Evolutionary conservation across 2,329 filamentous ascomycete species (phyloP).

Genomic region (Arthrinium phaeospermum): DNA sequence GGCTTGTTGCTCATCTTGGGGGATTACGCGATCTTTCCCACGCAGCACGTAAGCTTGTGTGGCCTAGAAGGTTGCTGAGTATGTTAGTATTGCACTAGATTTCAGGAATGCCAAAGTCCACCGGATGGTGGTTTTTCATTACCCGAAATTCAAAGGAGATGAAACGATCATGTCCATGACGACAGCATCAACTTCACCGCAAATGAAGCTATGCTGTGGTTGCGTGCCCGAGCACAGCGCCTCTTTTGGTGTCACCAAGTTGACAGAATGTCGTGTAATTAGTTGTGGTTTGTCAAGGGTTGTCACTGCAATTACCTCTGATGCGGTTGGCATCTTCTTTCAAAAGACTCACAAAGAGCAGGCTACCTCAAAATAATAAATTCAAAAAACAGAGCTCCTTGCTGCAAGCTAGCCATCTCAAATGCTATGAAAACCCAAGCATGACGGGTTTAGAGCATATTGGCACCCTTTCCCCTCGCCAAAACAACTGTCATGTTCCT

Average conservation of each 20-base stretch:
- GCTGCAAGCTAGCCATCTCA: background rate
- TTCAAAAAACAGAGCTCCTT: too few relatives aligned
- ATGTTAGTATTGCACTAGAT: background rate
- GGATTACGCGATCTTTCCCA: background rate
- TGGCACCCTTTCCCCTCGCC: fast-evolving
- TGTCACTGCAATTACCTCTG: background rate
- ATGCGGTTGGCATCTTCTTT: background rate
- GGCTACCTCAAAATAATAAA: too few relatives aligned
- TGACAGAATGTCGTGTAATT: background rate
- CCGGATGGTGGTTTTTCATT: background rate
- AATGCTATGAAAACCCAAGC: background rate
- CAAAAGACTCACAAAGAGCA: too few relatives aligned
- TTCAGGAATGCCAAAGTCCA: background rate
- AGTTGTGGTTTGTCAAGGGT: background rate
- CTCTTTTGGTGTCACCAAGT: background rate
- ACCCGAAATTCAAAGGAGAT: background rate
- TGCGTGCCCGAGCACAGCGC: too few relatives aligned
- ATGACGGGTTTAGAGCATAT: background rate
- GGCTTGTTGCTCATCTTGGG: background rate
- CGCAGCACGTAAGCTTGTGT: background rate
- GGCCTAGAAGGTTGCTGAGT: background rate
- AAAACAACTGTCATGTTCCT: too few relatives aligned
- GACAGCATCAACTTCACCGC: too few relatives aligned
- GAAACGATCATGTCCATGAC: background rate
- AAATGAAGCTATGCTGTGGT: background rate